Evolutionary conservation across 1,284 basidiomycete genomes (phyloP).

Genomic region (Dichomitus squalens): DNA sequence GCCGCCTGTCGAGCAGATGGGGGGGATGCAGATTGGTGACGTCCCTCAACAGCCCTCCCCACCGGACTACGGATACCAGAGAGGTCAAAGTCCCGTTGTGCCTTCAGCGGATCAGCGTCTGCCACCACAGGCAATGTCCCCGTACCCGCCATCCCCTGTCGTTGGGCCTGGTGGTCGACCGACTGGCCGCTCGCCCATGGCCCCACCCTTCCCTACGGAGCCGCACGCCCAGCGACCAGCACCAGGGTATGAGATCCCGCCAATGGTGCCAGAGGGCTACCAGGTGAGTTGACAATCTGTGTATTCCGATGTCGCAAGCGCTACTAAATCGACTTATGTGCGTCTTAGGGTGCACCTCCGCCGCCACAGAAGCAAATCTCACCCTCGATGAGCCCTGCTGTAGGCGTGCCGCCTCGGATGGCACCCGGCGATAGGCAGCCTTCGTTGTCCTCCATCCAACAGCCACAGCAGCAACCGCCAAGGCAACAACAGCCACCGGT

Average conservation of each 20-base stretch:
- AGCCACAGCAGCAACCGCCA: constrained; percentile 25
- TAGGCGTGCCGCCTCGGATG: constrained; percentile 19
- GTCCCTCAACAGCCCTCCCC: constrained; percentile 27
- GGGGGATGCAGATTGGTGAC: constrained; percentile 51
- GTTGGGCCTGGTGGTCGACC: constrained; percentile 18
- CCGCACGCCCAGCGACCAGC: constrained; percentile 20
- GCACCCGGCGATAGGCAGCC: constrained; percentile 30
- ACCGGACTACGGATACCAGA: constrained; percentile 29
- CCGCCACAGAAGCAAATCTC: constrained; percentile 41
- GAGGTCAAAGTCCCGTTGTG: constrained; percentile 17
- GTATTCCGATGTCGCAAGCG: neutral
- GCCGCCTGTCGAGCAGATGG: constrained; percentile 44
- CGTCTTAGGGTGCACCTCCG: constrained; percentile 13
- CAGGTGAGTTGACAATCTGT: constrained; percentile 24
- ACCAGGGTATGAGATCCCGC: constrained; percentile 27
- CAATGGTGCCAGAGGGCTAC: constrained; percentile 27
- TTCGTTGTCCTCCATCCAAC: constrained; percentile 27
- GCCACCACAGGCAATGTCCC: constrained; percentile 21
- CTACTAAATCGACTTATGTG: neutral
- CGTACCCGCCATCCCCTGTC: constrained; percentile 25
- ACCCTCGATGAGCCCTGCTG: constrained; percentile 20
- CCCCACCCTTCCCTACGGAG: constrained; percentile 33
- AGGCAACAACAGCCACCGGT: constrained; percentile 34
- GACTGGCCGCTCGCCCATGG: constrained; percentile 22
- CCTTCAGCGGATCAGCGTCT: constrained; percentile 17